Evolutionary conservation across 805 yeast genomes (phyloP).

Genomic region (Osmozyma mogii): DNA sequence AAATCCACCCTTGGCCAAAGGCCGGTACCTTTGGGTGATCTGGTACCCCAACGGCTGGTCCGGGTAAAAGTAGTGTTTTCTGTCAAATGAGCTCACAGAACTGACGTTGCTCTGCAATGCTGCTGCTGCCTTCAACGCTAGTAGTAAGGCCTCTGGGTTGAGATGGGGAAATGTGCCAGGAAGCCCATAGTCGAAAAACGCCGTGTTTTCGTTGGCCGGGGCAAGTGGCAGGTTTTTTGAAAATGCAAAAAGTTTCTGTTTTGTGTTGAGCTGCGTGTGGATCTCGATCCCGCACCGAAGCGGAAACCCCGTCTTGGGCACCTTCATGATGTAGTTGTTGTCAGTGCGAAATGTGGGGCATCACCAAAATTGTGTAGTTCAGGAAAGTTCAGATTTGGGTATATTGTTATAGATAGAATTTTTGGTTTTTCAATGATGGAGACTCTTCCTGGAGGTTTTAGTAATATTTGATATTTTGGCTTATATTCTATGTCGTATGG

Average conservation of each 20-base stretch:
- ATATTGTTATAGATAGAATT: too few species aligned
- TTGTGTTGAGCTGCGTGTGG: slow-evolving; percentile 80
- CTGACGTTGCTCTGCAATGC: slow-evolving; percentile 59
- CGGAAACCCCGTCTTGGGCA: slow-evolving; percentile 13
- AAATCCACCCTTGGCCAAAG: slow-evolving; percentile 65
- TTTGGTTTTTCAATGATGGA: too few species aligned
- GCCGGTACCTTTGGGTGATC: slow-evolving; percentile 81
- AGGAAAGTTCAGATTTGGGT: too few species aligned
- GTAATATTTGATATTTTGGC: too few species aligned
- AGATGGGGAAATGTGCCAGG: slow-evolving; percentile 90
- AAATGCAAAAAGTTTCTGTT: slow-evolving; percentile 66
- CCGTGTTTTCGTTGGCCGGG: slow-evolving; percentile 61
- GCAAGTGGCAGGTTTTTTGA: slow-evolving; percentile 21
- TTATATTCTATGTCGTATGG: too few species aligned
- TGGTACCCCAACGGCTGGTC: slow-evolving; percentile 97
- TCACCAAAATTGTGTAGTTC: too few species aligned
- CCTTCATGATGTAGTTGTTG: too few species aligned
- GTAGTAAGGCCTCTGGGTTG: slow-evolving; percentile 64
- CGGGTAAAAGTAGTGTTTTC: slow-evolving; percentile 93
- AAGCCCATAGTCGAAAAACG: slow-evolving; percentile 75
- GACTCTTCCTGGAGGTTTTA: too few species aligned
- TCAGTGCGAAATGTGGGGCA: too few species aligned
- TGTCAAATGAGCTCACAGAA: slow-evolving; percentile 61
- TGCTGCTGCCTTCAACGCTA: slow-evolving; percentile 65
- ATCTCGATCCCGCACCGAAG: slow-evolving; percentile 87